Base-by-base conservation (phyloP, 2,329 filamentous ascomycete species). In the Xylariaceae sp. region DNA sequence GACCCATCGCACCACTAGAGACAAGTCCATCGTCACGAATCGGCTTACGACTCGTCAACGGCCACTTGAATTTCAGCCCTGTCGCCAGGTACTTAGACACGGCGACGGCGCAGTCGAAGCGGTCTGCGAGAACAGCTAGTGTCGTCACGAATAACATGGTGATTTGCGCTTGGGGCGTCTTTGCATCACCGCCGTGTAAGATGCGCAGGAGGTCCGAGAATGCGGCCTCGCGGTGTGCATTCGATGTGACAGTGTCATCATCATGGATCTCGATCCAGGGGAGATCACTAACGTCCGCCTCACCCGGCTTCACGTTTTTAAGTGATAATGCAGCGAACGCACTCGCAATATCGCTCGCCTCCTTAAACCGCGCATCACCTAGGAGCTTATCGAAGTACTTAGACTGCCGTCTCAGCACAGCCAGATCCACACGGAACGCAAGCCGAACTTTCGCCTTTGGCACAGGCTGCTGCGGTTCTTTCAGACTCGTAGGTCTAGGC, bases 321-420 rank as follows among this genome's bases (percentile, higher is more conserved):
- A 78, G 67, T 2, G 75, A 73, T 13, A 91, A 76, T 2, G 73
- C 71, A 4, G 74, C 76, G 49, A 88, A 79, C 4, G 77, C 75
- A 2, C 76, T 75, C 9, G 78, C 73, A 47, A 91, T 77, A 42
- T 78, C 71, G 52, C 78, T 77, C 6, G 83, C 82, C 74, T 92
- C 87, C 56, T 80, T 76, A 70, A 90, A 89, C 57, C 83, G 77
- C 2, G 77, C 77, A 62, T 86, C 82, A 8, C 83, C 81, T 2
- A 92, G 78, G 13, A 92, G 78, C 58, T 83, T 84, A 57, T 79
- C 79, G 70, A 92, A 92, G 72, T 90, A 92, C 58, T 82, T 82
- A 4, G 88, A 91, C 62, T 83, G 78, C 62, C 77, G 77, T 72
- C 79, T 82, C 39, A 92, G 76, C 0, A 75, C 75, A 10, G 75